Percentiles rank a stretch among this genome's conserved stretches.
Conservation (phyloP, 371 early-diverging fungal species). For the Mucor sp. region DNA sequence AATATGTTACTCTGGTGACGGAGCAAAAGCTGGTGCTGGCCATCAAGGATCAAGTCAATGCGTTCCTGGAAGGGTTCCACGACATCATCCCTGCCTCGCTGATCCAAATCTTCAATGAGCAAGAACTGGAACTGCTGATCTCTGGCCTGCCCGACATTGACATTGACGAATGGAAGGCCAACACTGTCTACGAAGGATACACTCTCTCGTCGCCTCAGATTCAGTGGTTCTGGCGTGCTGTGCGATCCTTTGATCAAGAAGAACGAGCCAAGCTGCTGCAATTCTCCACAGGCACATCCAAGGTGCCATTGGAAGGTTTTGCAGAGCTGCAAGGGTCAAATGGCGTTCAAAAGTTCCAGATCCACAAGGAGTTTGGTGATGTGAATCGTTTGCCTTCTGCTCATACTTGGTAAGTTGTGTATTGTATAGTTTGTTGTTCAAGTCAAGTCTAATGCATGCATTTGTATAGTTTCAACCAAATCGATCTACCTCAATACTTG, state of each 20-base stretch:
- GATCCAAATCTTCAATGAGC: constrained; percentile 97
- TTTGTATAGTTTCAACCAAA: constrained; percentile 90
- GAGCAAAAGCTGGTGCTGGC: constrained; percentile 88
- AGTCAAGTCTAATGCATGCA: constrained; percentile 14
- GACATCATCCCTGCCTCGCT: constrained; percentile 92
- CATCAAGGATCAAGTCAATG: constrained; percentile 92
- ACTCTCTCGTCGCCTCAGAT: constrained; percentile 84
- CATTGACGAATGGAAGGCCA: constrained; percentile 99
- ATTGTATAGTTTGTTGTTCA: not conserved
- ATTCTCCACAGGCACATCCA: constrained; percentile 98
- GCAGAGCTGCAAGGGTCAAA: constrained; percentile 90
- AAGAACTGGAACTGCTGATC: constrained; percentile 98
- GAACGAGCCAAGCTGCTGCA: constrained; percentile 97
- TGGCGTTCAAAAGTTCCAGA: constrained; percentile 98
- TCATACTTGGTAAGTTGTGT: constrained; percentile 89
- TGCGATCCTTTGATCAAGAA: constrained; percentile 96
- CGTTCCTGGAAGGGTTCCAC: constrained; percentile 95
- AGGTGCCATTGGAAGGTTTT: constrained; percentile 98
- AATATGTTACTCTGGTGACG: constrained; percentile 92
- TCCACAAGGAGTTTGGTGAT: constrained; percentile 95
- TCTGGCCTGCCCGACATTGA: constrained; percentile 98
- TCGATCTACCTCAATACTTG: constrained; percentile 96
- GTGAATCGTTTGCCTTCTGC: constrained; percentile 92
- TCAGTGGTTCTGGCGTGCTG: constrained; percentile 99
- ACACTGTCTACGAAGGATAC: constrained; percentile 96